Evolutionary conservation across 768 basidiomycete genomes (phyloP).

Genomic region (Boletus edulis): DNA sequence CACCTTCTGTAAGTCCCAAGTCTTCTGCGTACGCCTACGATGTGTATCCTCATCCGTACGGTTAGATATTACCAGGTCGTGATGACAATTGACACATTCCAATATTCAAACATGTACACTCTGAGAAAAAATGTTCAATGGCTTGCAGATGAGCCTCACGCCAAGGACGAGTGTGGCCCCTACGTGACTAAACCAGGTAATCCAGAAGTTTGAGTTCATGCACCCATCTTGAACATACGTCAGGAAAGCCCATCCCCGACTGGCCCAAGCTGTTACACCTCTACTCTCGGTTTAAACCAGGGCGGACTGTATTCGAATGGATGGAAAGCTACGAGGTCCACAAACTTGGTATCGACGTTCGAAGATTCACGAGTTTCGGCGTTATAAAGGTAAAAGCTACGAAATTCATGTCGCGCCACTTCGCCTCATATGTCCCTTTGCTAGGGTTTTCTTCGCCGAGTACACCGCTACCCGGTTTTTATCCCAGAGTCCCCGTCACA

Average conservation of each 20-base stretch:
- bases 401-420: background rate
- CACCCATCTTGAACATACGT: slow-evolving; percentile 1
- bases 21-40: background rate
- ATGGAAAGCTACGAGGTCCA: slow-evolving; percentile 74
- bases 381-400: slow-evolving; percentile 77
- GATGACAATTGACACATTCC: slow-evolving; percentile 96
- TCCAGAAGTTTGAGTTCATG: background rate
- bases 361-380: slow-evolving; percentile 95
- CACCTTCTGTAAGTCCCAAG: slow-evolving; percentile 74
- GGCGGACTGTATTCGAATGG: slow-evolving; percentile 85
- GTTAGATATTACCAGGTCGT: slow-evolving; percentile 93
- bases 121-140: slow-evolving; percentile 83
- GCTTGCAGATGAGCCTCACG: slow-evolving; percentile 81
- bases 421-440: background rate
- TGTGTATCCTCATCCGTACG: slow-evolving; percentile 3
- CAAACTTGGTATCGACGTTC: slow-evolving; percentile 76
- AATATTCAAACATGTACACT: slow-evolving; percentile 97
- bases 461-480: slow-evolving; percentile 90
- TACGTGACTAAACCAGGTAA: slow-evolving; percentile 82
- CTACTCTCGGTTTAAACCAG: slow-evolving; percentile 83
- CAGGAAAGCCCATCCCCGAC: slow-evolving; percentile 63
- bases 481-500: slow-evolving; percentile 37
- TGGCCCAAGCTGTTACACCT: slow-evolving; percentile 87
- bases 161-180: slow-evolving; percentile 86
- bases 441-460: slow-evolving; percentile 87